These are phyloP conservation scores for Akebia trifoliata DNA, from an alignment of 164 flowering plant species.

Conservation along the genomic window DNA sequence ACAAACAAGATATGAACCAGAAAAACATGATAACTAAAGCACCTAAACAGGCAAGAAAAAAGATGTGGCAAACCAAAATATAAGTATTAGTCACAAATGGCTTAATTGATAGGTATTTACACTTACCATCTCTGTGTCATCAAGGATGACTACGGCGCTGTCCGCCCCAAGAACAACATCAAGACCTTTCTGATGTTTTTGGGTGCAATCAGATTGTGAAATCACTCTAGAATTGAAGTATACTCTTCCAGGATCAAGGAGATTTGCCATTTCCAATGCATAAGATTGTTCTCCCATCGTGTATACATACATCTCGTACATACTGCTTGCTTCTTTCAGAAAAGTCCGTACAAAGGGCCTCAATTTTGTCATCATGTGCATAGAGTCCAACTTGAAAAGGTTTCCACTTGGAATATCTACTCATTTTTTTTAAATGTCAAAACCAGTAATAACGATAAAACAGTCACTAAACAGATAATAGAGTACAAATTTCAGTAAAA, in stretches of 20 bases:
- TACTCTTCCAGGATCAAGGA: conserved; percentile 60
- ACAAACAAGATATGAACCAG: too few relatives aligned
- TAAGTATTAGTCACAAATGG: too few relatives aligned
- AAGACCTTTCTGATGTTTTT: conserved; percentile 68
- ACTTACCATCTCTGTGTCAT: conserved; percentile 80
- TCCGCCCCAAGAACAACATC: conserved; percentile 80
- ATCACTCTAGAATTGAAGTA: conserved; percentile 63
- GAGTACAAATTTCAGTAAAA: not conserved
- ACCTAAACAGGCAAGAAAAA: too few relatives aligned
- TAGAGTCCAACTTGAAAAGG: conserved; percentile 47
- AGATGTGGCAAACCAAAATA: too few relatives aligned
- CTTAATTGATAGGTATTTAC: not conserved
- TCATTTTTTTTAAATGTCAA: not conserved
- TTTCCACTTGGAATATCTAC: conserved; percentile 44
- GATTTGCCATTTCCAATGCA: conserved; percentile 69
- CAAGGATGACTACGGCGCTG: conserved; percentile 72
- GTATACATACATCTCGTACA: conserved; percentile 85
- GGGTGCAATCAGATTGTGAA: conserved; percentile 73
- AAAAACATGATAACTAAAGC: too few relatives aligned
- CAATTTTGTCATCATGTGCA: conserved; percentile 78
- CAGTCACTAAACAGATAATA: too few relatives aligned
- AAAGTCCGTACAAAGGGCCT: conserved; percentile 78
- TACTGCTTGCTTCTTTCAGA: conserved; percentile 60
- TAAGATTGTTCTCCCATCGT: conserved; percentile 79
- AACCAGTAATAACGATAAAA: too few relatives aligned